phyloP scores from a whole-genome alignment of 2,329 filamentous ascomycete species.

The Bretziella fagacearum region DNA sequence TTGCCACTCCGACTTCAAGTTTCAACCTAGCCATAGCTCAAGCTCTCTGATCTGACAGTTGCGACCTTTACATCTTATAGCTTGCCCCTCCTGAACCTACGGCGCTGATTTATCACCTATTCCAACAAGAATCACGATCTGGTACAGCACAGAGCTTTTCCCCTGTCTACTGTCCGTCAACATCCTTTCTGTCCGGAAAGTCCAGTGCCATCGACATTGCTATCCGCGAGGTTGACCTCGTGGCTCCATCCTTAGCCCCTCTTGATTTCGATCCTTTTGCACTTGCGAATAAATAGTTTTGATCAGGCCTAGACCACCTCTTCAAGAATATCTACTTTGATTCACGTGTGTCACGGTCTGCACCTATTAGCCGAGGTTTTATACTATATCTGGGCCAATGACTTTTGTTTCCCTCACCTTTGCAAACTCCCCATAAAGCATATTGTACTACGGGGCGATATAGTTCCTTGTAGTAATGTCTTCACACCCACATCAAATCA shows the following conservation, averaged over 20 bases:
- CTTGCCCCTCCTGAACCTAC: too few species aligned
- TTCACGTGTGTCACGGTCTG: too few species aligned
- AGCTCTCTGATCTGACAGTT: too few species aligned
- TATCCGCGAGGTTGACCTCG: neutral
- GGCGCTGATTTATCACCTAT: too few species aligned
- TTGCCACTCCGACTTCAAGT: too few species aligned
- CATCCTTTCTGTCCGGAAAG: neutral
- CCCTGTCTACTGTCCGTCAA: neutral
- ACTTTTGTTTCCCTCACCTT: neutral
- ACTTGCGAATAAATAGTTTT: neutral
- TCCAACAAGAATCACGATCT: too few species aligned
- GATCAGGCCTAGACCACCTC: neutral
- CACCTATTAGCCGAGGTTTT: too few species aligned
- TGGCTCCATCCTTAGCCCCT: constrained; percentile 7
- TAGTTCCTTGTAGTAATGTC: neutral
- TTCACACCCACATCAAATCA: neutral
- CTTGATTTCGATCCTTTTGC: constrained; percentile 6
- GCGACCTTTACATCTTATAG: too few species aligned
- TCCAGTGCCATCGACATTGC: neutral
- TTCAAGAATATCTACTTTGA: neutral
- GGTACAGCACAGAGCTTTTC: too few species aligned
- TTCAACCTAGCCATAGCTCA: too few species aligned
- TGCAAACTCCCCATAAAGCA: too few species aligned
- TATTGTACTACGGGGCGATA: neutral
- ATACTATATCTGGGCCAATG: too few species aligned